Evolutionary conservation across 2,329 filamentous ascomycete species (phyloP), one percentile per base, ranked within the genome.

Genomic region (Pseudodiploospora longispora): DNA sequence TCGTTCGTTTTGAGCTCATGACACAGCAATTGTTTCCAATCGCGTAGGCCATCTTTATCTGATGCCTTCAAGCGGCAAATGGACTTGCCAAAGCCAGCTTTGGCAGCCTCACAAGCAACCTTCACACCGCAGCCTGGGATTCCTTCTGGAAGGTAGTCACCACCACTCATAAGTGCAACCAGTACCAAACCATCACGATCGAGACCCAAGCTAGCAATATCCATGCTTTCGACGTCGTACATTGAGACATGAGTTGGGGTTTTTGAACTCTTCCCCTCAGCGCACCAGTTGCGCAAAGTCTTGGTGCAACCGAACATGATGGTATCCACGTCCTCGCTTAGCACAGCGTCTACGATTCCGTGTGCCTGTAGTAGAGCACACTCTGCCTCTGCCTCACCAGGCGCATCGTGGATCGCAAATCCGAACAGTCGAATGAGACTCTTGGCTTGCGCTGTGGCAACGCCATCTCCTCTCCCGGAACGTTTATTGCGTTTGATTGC

Each of bases 261-360:
- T 49, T 84, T 85, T 54, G 72, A 68, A n/a, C 70, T 74, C 37
- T 70, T 74, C 9, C 72, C 74, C 58, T 94, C 87, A 3, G 85
- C 76, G 0, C 86, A 86, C 82, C 87, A 96, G 55, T 88, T 91
- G 41, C 88, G 77, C 36, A 96, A 67, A 0, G 85, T 91, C 33
- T 80, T 67, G 0, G 78, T 82, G 50, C 88, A 93, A 1, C 93
- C 93, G 66, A 97, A 97, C 91, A 97, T 97, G 56, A 97, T 78
- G 2, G 91, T 93, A 60, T 98, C 93, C 36, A 96, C 89, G 69
- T 98, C 93, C 61, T 98, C 90, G 61, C 87, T 96, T 55, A 98
- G 72, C 2, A 97, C 93, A 0, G 87, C 91, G 62, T 98, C 93
- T 1, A 95, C 90, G 6, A 95, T 71, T 1, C 88, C 89, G 38